Evolutionary conservation across 139 green algal species (phyloP).

Genomic region (Diplosphaera chodatii): DNA sequence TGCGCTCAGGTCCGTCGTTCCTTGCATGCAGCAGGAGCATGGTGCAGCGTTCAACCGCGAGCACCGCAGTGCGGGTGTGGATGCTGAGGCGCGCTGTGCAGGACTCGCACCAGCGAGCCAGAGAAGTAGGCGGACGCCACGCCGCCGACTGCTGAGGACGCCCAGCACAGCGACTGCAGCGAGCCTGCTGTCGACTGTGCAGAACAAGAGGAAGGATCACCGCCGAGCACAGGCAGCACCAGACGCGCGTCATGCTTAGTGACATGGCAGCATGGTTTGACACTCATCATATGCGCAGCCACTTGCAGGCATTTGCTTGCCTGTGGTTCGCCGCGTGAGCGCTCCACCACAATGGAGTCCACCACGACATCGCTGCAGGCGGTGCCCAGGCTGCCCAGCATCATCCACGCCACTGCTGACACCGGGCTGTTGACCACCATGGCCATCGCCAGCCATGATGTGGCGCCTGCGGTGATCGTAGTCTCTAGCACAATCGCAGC

Average conservation of each 20-base stretch:
- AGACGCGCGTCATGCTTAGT: no score
- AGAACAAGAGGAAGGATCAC: no score
- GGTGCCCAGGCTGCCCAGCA: slow-evolving; percentile 60
- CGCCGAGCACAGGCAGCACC: no score
- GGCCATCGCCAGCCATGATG: slow-evolving; percentile 61
- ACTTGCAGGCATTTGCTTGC: background rate
- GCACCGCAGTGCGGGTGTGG: no score
- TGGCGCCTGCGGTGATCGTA: slow-evolving; percentile 39
- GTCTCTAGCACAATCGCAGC: no score
- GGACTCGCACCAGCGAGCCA: slow-evolving; percentile 73
- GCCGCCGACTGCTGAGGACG: slow-evolving; percentile 63
- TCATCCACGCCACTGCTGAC: slow-evolving; percentile 40
- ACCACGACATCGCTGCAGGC: slow-evolving; percentile 92
- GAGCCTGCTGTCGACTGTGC: slow-evolving; percentile 65
- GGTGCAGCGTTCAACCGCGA: no score
- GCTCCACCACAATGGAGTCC: slow-evolving; percentile 94
- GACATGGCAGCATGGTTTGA: no score
- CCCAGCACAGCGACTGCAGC: slow-evolving; percentile 93
- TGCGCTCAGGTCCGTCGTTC: no score
- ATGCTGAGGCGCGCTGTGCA: no score
- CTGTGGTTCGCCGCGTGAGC: slow-evolving; percentile 40
- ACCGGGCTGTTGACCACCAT: slow-evolving; percentile 34
- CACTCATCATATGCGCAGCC: no score
- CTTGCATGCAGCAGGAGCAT: no score
- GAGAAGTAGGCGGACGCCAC: slow-evolving; percentile 84